These are phyloP conservation scores for Tilletia horrida DNA, from an alignment of 1,284 basidiomycete genomes.

Conservation along the genomic window DNA sequence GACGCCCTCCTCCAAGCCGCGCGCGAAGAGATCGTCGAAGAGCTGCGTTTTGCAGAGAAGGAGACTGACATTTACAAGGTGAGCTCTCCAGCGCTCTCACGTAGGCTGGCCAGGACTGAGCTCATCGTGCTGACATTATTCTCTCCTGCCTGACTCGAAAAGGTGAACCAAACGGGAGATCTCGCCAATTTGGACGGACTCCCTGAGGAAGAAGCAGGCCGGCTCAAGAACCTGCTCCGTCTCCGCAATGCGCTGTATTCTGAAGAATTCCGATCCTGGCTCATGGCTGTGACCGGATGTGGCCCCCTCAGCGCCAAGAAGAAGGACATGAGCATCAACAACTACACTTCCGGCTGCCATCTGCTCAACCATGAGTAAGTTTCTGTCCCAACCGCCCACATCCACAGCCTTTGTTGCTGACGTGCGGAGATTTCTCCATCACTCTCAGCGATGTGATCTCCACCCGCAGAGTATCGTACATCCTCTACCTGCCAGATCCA, in stretches of 20 bases:
- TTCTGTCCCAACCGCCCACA: not conserved
- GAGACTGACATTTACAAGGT: slow-evolving; percentile 97
- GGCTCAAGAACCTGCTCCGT: slow-evolving; percentile 58
- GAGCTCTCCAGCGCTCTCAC: not conserved
- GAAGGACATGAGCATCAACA: slow-evolving; percentile 93
- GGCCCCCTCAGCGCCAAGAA: slow-evolving; percentile 84
- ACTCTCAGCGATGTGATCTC: slow-evolving; percentile 86
- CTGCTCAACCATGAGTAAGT: slow-evolving; percentile 63
- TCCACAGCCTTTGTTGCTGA: not conserved
- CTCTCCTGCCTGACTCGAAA: slow-evolving; percentile 12
- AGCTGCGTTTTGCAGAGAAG: slow-evolving; percentile 90
- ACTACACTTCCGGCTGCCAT: slow-evolving; percentile 80
- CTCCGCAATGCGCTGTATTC: slow-evolving; percentile 93
- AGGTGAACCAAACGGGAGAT: slow-evolving; percentile 92
- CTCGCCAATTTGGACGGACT: slow-evolving; percentile 87
- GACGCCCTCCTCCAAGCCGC: slow-evolving; percentile 74
- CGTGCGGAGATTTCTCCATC: not conserved
- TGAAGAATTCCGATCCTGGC: slow-evolving; percentile 73
- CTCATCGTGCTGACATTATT: too few species aligned
- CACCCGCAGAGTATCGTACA: slow-evolving; percentile 88
- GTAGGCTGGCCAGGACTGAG: too few species aligned
- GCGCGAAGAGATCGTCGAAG: slow-evolving; percentile 73
- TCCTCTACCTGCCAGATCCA: slow-evolving; percentile 91
- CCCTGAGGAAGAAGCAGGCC: slow-evolving; percentile 39
- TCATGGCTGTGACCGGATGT: slow-evolving; percentile 85